phyloP scores from a whole-genome alignment of 2,329 filamentous ascomycete species.

The Fusarium sp. region DNA sequence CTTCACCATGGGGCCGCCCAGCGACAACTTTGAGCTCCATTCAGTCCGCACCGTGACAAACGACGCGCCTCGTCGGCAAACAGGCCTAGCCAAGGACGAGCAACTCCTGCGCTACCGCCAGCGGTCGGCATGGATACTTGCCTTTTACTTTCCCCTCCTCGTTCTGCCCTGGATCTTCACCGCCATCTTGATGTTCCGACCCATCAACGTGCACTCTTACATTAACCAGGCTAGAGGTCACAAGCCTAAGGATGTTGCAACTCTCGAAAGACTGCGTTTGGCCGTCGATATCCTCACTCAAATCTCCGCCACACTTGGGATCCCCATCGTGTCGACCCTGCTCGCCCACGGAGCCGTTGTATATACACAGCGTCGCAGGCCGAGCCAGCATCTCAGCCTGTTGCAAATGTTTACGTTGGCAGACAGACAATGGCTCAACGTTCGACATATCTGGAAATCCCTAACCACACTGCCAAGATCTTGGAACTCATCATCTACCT shows the following conservation, averaged over 20 bases:
- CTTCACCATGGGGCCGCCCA: neutral
- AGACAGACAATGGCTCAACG: slow-evolving; percentile 17
- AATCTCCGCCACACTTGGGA: slow-evolving; percentile 1
- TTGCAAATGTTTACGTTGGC: slow-evolving; percentile 21
- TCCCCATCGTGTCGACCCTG: slow-evolving; percentile 27
- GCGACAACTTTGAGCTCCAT: neutral
- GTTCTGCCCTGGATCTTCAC: slow-evolving; percentile 21
- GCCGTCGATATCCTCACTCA: neutral
- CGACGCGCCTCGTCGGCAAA: neutral
- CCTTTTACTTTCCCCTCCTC: slow-evolving; percentile 10
- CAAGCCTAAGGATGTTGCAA: neutral
- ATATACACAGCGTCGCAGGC: slow-evolving; percentile 19
- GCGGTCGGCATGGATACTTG: neutral
- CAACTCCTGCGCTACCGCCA: neutral
- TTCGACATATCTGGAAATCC: neutral
- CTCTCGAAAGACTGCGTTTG: neutral
- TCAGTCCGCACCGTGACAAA: neutral
- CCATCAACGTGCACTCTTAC: slow-evolving; percentile 14
- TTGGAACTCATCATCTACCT: neutral
- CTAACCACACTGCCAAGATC: neutral
- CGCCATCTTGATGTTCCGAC: slow-evolving; percentile 27
- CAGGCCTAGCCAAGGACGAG: slow-evolving; percentile 5
- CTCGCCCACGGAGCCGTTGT: slow-evolving; percentile 26
- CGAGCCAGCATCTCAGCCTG: slow-evolving; percentile 7
- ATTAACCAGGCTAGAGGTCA: slow-evolving; percentile 11